These are phyloP conservation scores for Coemansia sp. DNA, from an alignment of 192 early-diverging fungal genomes.

Conservation along the genomic window DNA sequence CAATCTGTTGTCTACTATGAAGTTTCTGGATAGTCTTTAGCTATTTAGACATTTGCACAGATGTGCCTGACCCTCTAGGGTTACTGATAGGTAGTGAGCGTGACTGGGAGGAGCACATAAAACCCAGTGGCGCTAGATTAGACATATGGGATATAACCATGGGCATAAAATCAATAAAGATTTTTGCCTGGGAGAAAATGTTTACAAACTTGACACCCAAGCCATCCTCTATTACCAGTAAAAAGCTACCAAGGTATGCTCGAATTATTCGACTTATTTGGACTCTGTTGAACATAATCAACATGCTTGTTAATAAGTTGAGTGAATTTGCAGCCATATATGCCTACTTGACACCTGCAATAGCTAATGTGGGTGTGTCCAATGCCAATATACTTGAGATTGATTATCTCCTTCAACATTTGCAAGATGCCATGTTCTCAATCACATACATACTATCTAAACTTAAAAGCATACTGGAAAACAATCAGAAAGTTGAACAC, in stretches of 20 bases:
- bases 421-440: slow-evolving; percentile 8
- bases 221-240: background rate
- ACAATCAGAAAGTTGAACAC: slow-evolving; percentile 18
- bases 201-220: slow-evolving; percentile 1
- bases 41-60: no score
- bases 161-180: slow-evolving; percentile 34
- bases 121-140: no score
- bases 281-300: slow-evolving; percentile 9
- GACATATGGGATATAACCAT: slow-evolving; percentile 14
- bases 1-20: no score
- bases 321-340: slow-evolving; percentile 15
- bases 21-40: no score
- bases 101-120: no score
- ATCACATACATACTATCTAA: no score
- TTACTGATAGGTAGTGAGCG: no score
- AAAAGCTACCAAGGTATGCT: slow-evolving; percentile 34
- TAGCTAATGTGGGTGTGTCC: slow-evolving; percentile 2
- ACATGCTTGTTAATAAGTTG: slow-evolving; percentile 13
- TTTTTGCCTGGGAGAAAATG: slow-evolving; percentile 43
- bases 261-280: slow-evolving; percentile 11
- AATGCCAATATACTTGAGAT: slow-evolving; percentile 32
- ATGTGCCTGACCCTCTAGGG: no score
- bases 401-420: slow-evolving; percentile 3
- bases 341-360: background rate
- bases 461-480: background rate